Evolutionary conservation across 106 monocot species (phyloP).

Genomic region (Ottelia alismoides): DNA sequence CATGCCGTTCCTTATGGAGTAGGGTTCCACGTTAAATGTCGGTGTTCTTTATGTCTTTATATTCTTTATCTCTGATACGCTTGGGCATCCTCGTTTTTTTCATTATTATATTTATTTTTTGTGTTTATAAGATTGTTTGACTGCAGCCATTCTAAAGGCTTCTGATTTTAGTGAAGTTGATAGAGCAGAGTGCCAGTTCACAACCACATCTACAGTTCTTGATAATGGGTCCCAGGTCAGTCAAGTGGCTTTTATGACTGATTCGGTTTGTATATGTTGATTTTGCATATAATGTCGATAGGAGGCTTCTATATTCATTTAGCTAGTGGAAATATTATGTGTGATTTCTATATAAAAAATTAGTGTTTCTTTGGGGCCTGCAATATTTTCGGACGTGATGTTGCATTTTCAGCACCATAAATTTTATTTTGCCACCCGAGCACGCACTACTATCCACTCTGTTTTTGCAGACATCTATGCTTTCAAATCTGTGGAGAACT

Average conservation of each 20-base stretch:
- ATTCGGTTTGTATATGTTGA: not conserved
- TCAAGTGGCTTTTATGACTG: not conserved
- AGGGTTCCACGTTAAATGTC: too few species aligned
- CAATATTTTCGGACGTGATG: too few species aligned
- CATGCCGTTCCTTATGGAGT: too few species aligned
- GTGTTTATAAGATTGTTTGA: not conserved
- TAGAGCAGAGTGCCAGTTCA: constrained; percentile 78
- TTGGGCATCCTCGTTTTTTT: not conserved
- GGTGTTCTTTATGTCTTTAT: not conserved
- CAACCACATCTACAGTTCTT: constrained; percentile 74
- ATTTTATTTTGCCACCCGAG: too few species aligned
- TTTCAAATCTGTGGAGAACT: not conserved
- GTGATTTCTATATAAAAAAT: not conserved
- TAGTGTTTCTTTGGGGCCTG: too few species aligned
- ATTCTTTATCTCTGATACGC: not conserved
- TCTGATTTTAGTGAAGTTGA: constrained; percentile 90
- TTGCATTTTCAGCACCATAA: too few species aligned
- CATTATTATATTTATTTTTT: not conserved
- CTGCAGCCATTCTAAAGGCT: constrained; percentile 80
- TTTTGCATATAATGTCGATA: not conserved
- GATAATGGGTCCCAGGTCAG: constrained; percentile 93
- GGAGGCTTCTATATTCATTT: not conserved
- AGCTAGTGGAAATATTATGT: not conserved
- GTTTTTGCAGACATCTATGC: not conserved
- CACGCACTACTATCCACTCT: too few species aligned